Conservation (phyloP, 768 basidiomycete species). For the Boletus pseudo-olivaceus region DNA sequence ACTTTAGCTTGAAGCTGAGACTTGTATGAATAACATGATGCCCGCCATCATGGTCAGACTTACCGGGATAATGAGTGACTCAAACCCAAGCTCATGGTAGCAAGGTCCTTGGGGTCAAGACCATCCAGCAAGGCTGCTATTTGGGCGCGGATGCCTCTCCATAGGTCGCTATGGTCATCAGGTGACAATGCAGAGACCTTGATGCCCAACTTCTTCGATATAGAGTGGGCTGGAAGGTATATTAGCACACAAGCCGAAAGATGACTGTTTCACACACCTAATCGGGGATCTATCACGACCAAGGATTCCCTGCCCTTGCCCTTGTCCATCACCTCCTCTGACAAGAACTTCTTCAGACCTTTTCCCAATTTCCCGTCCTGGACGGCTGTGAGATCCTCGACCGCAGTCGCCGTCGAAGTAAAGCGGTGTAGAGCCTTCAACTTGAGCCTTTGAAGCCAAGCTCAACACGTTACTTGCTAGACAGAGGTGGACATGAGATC, state of each 20-base stretch:
- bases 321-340: constrained; percentile 81
- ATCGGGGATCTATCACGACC: constrained; percentile 84
- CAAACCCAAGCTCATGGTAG: constrained; percentile 96
- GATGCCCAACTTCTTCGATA: constrained; percentile 92
- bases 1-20: constrained; percentile 94
- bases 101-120: constrained; percentile 87
- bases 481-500: constrained; percentile 9
- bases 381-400: constrained; percentile 92
- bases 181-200: constrained; percentile 65
- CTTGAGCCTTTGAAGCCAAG: constrained; percentile 62
- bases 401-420: constrained; percentile 92
- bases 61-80: constrained; percentile 95
- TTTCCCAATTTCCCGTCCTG: constrained; percentile 93
- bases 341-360: constrained; percentile 89
- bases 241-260: constrained; percentile 5
- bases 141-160: constrained; percentile 93
- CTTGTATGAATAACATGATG: constrained; percentile 5
- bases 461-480: constrained; percentile 7
- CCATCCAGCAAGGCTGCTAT: constrained; percentile 84
- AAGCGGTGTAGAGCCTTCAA: constrained; percentile 95
- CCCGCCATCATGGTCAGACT: constrained; percentile 16
- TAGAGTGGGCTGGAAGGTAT: constrained; percentile 60
- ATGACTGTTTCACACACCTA: constrained; percentile 56
- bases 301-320: constrained; percentile 84
- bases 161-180: constrained; percentile 72